These are phyloP conservation scores for Pseudogymnoascus sp. DNA, from an alignment of 2,329 filamentous ascomycete species.

Conservation along the genomic window DNA sequence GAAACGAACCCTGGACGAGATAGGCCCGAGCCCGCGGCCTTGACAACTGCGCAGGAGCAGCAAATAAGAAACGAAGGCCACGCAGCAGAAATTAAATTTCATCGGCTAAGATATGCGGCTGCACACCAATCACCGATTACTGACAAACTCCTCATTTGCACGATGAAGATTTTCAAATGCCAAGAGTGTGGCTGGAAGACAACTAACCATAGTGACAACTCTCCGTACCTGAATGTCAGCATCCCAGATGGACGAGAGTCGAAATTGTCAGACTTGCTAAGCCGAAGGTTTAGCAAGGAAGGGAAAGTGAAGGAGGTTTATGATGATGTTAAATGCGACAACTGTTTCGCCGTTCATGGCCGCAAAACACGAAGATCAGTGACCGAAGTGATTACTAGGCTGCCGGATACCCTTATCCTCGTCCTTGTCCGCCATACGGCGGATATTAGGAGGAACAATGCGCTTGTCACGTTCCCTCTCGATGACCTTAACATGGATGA, in stretches of 20 bases:
- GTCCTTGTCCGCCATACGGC: constrained; percentile 55
- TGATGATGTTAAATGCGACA: constrained; percentile 32
- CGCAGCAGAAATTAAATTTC: background rate
- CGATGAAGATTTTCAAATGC: background rate
- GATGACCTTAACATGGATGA: constrained; percentile 52
- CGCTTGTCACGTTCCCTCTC: constrained; percentile 67
- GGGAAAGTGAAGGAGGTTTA: background rate
- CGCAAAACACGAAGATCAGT: constrained; percentile 17
- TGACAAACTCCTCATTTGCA: background rate
- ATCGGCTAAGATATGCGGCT: constrained; percentile 3
- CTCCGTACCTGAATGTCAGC: constrained; percentile 34
- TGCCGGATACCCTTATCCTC: constrained; percentile 35
- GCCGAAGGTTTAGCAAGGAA: background rate
- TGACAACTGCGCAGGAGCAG: constrained; percentile 33
- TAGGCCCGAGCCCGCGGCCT: constrained; percentile 44
- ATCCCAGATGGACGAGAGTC: constrained; percentile 3
- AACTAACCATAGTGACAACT: constrained; percentile 59
- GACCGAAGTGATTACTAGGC: constrained; percentile 9
- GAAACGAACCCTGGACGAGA: constrained; percentile 70
- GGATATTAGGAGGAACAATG: constrained; percentile 54
- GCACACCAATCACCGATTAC: background rate
- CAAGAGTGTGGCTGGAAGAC: constrained; percentile 42
- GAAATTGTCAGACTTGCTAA: background rate
- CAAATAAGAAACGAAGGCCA: constrained; percentile 7
- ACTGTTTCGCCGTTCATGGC: constrained; percentile 10